phyloP scores from a whole-genome alignment of 495 filamentous ascomycete genomes.

The Saxophila tyrrhenica region DNA sequence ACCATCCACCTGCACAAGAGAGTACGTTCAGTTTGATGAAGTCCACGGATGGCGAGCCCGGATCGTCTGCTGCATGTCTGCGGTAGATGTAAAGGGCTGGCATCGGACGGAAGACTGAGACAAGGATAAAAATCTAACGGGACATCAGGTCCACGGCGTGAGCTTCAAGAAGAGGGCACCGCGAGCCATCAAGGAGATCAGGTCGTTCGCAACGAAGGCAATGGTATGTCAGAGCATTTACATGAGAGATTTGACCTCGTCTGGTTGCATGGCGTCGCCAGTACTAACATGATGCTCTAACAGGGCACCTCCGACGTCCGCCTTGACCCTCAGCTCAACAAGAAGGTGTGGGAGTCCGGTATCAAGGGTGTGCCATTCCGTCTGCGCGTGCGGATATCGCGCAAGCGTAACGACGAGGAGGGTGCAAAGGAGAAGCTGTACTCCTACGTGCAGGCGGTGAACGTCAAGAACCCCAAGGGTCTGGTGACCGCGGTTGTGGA shows the following conservation, averaged over 20 bases:
- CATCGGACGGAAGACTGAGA: constrained; percentile 33
- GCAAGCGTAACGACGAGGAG: constrained; percentile 99
- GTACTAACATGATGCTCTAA: constrained; percentile 2
- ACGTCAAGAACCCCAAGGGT: constrained; percentile 97
- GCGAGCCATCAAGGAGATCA: constrained; percentile 97
- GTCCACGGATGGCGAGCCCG: constrained; percentile 45
- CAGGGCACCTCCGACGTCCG: constrained; percentile 97
- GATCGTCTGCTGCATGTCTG: not conserved
- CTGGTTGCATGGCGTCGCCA: not conserved
- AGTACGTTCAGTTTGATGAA: constrained; percentile 78
- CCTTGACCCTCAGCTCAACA: constrained; percentile 95
- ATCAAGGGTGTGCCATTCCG: constrained; percentile 97
- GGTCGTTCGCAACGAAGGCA: constrained; percentile 75
- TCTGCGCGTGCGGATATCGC: constrained; percentile 92
- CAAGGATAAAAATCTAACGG: constrained; percentile 18
- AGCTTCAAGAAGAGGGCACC: constrained; percentile 99
- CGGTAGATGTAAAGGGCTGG: constrained; percentile 8
- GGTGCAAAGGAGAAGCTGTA: constrained; percentile 96
- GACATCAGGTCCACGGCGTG: constrained; percentile 74
- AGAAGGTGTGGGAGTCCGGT: constrained; percentile 99
- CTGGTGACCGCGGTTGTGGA: constrained; percentile 72
- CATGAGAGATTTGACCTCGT: too few relatives aligned
- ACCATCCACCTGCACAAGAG: constrained; percentile 99
- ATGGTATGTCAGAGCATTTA: constrained; percentile 61
- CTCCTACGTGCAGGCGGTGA: constrained; percentile 97